Evolutionary conservation across 306 rosid genomes (phyloP), one percentile per base, ranked within the genome.

Genomic region (Cyclanthera cordifolia): DNA sequence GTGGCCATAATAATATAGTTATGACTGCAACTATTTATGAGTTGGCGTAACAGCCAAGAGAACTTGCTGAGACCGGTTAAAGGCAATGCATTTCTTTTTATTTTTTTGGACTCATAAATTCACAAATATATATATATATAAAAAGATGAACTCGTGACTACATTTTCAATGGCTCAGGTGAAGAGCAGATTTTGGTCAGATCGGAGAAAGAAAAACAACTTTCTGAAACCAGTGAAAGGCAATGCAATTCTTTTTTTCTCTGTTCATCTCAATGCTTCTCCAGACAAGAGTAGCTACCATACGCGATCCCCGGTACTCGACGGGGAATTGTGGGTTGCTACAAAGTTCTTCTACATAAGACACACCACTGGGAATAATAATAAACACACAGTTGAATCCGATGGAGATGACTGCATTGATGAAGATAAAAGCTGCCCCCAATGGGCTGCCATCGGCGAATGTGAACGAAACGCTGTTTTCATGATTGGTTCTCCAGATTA

Each of bases 401-500:
- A 77, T 17, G 76, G 45, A 24, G 79, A 65, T 10, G 80, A 57
- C 11, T 89, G 97, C 75, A 70, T 64, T 1, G 96, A 91, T 67
- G 87, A 85, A 70, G 92, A 85, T 52, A 72, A 78, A 20, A 82
- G 39, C 58, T 91, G 96, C 43, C 67, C 83, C 9, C 60, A 67
- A 27, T 91, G 96, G 97, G 97, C 90, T 20, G 82, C 86, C 74
- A 51, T 45, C 6, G 96, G 97, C 65, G 96, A 91, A 76, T 91
- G 97, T 74, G 75, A 84, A 76, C 43, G 80, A 66, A 91, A 91
- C 51, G 88, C 95, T 1, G 90, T 88, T 2, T 91, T 76, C 86
- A 91, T 91, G 97, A 59, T 88, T 47, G 97, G 97, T 51, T 85
- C 97, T 47, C 85, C 85, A 20, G 97, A 91, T 85, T 91, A 91